A percentile compares a stretch with the other conserved stretches of the same genome.
Conservation (phyloP, 306 rosid genomes). For the Sophora flavescens region DNA sequence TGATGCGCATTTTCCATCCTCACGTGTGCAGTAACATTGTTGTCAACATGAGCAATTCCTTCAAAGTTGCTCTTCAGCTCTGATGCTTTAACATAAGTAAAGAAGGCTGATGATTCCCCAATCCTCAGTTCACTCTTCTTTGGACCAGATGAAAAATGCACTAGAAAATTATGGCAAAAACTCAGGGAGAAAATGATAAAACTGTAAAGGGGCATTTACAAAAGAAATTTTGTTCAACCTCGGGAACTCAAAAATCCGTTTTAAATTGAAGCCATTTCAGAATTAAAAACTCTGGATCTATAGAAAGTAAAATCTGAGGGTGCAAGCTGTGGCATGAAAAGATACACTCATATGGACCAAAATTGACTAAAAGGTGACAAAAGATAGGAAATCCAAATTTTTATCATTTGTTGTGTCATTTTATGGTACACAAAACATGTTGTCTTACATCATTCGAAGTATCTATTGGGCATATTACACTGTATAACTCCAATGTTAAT, state of each 20-base stretch:
- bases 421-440: constrained; percentile 28
- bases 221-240: constrained; percentile 18
- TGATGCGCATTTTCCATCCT: constrained; percentile 56
- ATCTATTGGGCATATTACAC: background rate
- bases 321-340: background rate
- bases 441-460: background rate
- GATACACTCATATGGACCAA: background rate
- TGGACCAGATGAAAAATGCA: constrained; percentile 69
- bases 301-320: background rate
- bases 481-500: constrained; percentile 1
- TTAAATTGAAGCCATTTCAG: constrained; percentile 18
- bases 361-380: constrained; percentile 22
- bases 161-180: constrained; percentile 48
- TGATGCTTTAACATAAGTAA: constrained; percentile 82
- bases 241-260: constrained; percentile 13
- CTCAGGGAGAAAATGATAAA: constrained; percentile 24
- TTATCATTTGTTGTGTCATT: constrained; percentile 11
- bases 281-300: constrained; percentile 18
- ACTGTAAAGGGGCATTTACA: constrained; percentile 8
- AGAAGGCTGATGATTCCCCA: constrained; percentile 95
- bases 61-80: constrained; percentile 56
- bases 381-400: constrained; percentile 28
- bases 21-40: constrained; percentile 46
- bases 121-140: constrained; percentile 88
- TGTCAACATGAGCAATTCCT: constrained; percentile 55